Percentiles rank a stretch among this genome's conserved stretches.
Conservation (phyloP, 2,329 filamentous ascomycete genomes). For the Leptographium procerum region DNA sequence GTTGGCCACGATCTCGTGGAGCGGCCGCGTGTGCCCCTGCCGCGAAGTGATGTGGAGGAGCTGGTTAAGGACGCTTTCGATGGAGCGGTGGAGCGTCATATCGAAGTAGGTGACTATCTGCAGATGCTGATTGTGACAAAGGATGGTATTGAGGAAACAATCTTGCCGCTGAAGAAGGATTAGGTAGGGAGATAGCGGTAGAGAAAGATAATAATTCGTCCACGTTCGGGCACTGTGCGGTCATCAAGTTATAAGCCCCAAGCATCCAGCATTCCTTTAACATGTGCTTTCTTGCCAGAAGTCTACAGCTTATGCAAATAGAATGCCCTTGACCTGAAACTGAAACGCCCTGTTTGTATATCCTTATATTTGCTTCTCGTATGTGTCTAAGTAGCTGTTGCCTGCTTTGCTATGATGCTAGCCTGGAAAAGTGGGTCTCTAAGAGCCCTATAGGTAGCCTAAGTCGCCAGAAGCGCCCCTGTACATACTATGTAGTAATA, state of each 20-base stretch:
- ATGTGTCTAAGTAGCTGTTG: background rate
- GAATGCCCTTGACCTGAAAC: too few species aligned
- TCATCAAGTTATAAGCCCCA: background rate
- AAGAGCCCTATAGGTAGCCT: background rate
- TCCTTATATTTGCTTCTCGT: too few species aligned
- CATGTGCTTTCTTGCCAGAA: background rate
- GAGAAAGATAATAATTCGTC: background rate
- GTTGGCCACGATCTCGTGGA: constrained; percentile 70
- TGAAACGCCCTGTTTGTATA: too few species aligned
- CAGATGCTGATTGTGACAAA: constrained; percentile 91
- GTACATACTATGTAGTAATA: too few species aligned
- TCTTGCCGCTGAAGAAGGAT: constrained; percentile 79
- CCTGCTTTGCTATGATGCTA: background rate
- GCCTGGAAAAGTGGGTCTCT: background rate
- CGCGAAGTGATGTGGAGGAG: constrained; percentile 64
- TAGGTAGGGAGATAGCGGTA: constrained; percentile 37
- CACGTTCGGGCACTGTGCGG: background rate
- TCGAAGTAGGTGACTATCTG: constrained; percentile 92
- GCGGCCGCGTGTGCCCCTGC: constrained; percentile 58
- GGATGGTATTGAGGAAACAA: constrained; percentile 78
- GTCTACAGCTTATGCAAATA: background rate
- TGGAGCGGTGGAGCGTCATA: constrained; percentile 95
- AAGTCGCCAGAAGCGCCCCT: background rate
- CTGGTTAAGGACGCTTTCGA: constrained; percentile 96
- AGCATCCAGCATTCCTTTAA: background rate